Conservation (phyloP, 495 filamentous ascomycete genomes). For the Thozetella sp. region DNA sequence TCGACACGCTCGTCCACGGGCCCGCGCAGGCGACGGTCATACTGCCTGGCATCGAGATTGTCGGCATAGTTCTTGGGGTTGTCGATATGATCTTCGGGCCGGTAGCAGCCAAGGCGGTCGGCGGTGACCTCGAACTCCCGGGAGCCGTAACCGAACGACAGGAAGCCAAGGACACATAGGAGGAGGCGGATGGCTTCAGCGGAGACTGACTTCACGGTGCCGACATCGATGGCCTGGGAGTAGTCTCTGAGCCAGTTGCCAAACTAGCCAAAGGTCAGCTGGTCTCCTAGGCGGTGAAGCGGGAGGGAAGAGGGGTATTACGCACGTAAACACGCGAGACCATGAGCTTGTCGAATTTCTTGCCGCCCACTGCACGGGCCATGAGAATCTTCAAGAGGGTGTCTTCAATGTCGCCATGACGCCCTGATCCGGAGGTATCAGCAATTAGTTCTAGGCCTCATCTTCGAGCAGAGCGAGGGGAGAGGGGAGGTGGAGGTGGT, state of each 20-base stretch:
- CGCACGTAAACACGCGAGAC: conserved; percentile 70
- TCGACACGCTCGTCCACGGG: conserved; percentile 80
- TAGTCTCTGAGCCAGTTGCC: conserved; percentile 93
- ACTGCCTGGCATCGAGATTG: conserved; percentile 81
- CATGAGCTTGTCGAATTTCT: conserved; percentile 86
- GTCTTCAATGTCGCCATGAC: conserved; percentile 96
- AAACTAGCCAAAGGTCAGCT: conserved; percentile 43
- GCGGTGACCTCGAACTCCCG: conserved; percentile 89
- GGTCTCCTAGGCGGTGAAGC: not conserved
- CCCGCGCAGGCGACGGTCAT: conserved; percentile 76
- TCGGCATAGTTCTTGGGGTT: conserved; percentile 78
- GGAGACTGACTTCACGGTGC: conserved; percentile 84
- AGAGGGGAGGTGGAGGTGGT: not conserved
- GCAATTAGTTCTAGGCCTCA: not conserved
- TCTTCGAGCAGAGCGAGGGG: conserved; percentile 4
- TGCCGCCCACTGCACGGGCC: conserved; percentile 75
- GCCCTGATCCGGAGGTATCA: conserved; percentile 49
- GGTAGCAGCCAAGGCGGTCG: conserved; percentile 85
- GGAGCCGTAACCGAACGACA: conserved; percentile 81
- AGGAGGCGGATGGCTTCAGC: conserved; percentile 87
- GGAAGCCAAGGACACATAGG: conserved; percentile 61
- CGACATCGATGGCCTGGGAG: conserved; percentile 81
- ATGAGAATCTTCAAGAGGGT: conserved; percentile 74
- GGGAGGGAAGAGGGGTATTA: not conserved
- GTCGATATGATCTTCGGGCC: conserved; percentile 88